Base-by-base conservation (phyloP, 2,329 filamentous ascomycete genomes). In the Apiospora pterosperma region DNA sequence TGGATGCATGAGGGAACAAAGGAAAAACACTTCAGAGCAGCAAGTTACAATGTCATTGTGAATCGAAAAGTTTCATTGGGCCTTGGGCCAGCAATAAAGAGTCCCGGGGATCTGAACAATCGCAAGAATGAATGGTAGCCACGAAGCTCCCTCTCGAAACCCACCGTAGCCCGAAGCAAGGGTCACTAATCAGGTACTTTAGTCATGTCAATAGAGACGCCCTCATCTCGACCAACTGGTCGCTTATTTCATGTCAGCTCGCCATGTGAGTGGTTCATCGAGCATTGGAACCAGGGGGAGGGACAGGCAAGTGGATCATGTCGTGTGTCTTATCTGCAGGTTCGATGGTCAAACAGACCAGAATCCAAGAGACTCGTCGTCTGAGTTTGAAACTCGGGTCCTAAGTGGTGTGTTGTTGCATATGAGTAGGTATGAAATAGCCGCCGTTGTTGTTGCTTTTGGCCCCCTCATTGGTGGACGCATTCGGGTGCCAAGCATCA, bases 261-360 rank as follows among this genome's bases (percentile, higher is more conserved):
- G 67, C 67, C 11, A 39, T 58, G 58, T 74, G 68, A 73, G 62
- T 73, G 72, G 70, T 66, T 52, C 62, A 65, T 36, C 41, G 36
- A 65, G 61, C 67, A 64, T 66, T 31, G 62, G 59, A 66, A 64
- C 64, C 65, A 61, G 63, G 66, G 68, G 39, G 52, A 10, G 59
- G 64, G 59, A 23, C 28, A 39, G 61, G 55, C 62, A 42, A 28
- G 62, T 52, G 64, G 60, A 42, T 21, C 41, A 38, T 58, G 38
- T 10, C 48, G 48, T 42, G n/a, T 42, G 7, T n/a, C 14, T 52
- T 52, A 14, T 25, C 48, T 55, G 48, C 48, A 55, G 48, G 48
- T 10, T 16, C 44, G 25, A 52, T 52, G 7, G 44, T 31, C 44
- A 52, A 52, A 52, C 44, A 8, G 25, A 14, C 23, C 25, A 31